Percentiles rank a stretch among this genome's conserved stretches.
phyloP scores from a whole-genome alignment of 2,329 filamentous ascomycete genomes.

The Phyllosticta citribraziliensis region DNA sequence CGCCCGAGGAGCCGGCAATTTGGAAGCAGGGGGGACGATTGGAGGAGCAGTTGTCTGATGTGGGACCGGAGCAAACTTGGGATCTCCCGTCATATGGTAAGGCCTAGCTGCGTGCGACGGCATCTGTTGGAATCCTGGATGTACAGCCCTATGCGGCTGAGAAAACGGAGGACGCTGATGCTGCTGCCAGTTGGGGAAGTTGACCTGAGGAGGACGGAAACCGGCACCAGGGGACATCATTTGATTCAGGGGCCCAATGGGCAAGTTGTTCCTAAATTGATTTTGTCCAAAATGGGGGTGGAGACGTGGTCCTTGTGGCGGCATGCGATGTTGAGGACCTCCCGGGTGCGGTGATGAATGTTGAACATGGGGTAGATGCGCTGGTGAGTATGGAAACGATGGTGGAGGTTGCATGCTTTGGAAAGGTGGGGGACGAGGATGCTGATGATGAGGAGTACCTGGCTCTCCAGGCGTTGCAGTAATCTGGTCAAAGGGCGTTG shows the following conservation, averaged over 20 bases:
- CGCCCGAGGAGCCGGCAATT: slow-evolving; percentile 48
- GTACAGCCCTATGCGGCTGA: slow-evolving; percentile 8
- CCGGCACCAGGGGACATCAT: slow-evolving; percentile 8
- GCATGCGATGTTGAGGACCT: not conserved
- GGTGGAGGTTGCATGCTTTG: slow-evolving; percentile 40
- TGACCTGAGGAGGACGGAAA: slow-evolving; percentile 14
- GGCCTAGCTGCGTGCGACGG: slow-evolving; percentile 27
- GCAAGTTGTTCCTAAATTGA: not conserved
- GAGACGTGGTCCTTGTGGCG: not conserved
- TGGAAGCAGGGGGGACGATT: slow-evolving; percentile 45
- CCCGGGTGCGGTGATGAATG: not conserved
- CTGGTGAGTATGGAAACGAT: slow-evolving; percentile 37
- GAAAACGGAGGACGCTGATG: slow-evolving; percentile 11
- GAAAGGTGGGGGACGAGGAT: slow-evolving; percentile 44
- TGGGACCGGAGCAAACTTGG: slow-evolving; percentile 31
- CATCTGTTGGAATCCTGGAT: not conserved
- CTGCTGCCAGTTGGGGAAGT: not conserved
- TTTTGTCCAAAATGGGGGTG: not conserved
- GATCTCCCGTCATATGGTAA: slow-evolving; percentile 34
- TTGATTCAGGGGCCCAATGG: not conserved
- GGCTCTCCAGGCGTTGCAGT: slow-evolving; percentile 43
- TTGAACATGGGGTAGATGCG: slow-evolving; percentile 18
- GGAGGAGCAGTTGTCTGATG: slow-evolving; percentile 28
- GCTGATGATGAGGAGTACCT: slow-evolving; percentile 45
- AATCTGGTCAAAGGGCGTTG: slow-evolving; percentile 47